Evolutionary conservation across 1,284 basidiomycete genomes (phyloP).

Genomic region (Pseudozyma tsukubaensis): DNA sequence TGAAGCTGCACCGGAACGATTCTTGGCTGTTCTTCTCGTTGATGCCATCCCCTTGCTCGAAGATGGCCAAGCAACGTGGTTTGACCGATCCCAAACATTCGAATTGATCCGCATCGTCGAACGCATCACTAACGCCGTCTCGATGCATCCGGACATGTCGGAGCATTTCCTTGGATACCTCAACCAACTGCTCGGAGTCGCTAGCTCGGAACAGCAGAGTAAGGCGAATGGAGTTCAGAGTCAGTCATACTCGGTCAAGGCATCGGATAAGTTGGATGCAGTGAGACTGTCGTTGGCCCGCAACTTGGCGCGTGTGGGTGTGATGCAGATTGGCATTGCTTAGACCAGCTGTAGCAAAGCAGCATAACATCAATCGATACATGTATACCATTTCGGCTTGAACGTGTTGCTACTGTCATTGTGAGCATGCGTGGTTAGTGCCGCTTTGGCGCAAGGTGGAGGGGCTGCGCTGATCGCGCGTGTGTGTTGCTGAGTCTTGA

Average conservation of each 20-base stretch:
- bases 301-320: slow-evolving; percentile 51
- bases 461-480: not conserved
- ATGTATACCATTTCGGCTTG: not conserved
- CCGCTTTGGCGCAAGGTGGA: not conserved
- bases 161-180: slow-evolving; percentile 59
- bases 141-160: slow-evolving; percentile 47
- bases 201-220: slow-evolving; percentile 8
- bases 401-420: not conserved
- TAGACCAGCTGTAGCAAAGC: slow-evolving; percentile 3
- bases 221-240: slow-evolving; percentile 4
- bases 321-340: slow-evolving; percentile 44
- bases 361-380: not conserved
- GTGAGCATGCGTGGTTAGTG: not conserved
- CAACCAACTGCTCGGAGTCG: slow-evolving; percentile 42
- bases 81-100: slow-evolving; percentile 56
- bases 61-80: slow-evolving; percentile 48
- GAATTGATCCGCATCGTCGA: slow-evolving; percentile 64
- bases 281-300: slow-evolving; percentile 53
- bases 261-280: slow-evolving; percentile 51
- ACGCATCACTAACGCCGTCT: slow-evolving; percentile 46
- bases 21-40: slow-evolving; percentile 62
- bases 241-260: slow-evolving; percentile 20
- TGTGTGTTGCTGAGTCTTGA: not conserved
- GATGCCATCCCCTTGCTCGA: slow-evolving; percentile 63
- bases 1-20: slow-evolving; percentile 60